Evolutionary conservation across 148 eudicot species (phyloP), one percentile per base, ranked within the genome.

Genomic region (Silene conica): DNA sequence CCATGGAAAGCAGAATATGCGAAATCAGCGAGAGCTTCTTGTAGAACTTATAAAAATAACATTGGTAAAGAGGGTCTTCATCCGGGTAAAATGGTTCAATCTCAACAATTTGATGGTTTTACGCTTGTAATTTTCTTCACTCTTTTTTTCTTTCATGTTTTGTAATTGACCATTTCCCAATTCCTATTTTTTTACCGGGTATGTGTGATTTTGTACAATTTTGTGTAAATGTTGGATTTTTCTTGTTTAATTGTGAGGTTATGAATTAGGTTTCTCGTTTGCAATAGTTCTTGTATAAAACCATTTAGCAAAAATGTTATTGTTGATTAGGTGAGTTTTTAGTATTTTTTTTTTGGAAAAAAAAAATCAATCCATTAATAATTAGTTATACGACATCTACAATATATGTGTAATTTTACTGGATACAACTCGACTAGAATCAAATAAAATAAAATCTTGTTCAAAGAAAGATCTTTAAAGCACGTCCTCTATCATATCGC

Each of bases 1-100:
- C 90, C 93, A 81, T 95, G 99, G 99, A 95, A 86, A 72, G 92
- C 87, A 23, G 99, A 95, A 75, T 95, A 95, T 60, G 99, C 99
- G 1, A 95, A 95, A 80, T 95, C 99, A 31, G 89, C 83, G 15
- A 84, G 99, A 76, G 89, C 99, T 5, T 84, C 96, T 4, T 95
- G 99, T 79, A 84, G 86, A n/a, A 87, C 92, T 38, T 95, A 97
- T 86, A 92, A 84, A 54, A 52, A n/a, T 52, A 77, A 86, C 46
- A 96, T 96, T 73, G 85, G 65, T 31, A 96, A 96, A 82, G 97
- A 96, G 74, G 74, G 10, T 14, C 81, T 96, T 67, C 86, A 96
- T 72, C 85, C 92, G 8, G 99, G 99, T 0, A 90, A 96, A 78
- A 96, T 96, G 98, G 92, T 94, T 22, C 96, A 92, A 81, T 83